Conservation (phyloP, 306 rosid genomes). For the Fragaria ananassa region DNA sequence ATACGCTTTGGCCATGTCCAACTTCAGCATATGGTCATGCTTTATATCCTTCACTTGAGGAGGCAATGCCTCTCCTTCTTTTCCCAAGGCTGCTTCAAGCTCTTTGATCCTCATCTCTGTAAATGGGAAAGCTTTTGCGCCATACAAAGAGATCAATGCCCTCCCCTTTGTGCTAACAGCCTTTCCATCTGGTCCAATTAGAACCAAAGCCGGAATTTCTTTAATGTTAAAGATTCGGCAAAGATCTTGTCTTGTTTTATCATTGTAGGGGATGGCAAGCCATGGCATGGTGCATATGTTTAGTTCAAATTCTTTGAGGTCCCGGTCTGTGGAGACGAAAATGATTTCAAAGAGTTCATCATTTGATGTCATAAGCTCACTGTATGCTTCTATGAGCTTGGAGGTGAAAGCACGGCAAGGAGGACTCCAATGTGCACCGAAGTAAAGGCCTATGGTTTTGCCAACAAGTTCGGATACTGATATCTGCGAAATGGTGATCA, state of each 20-base stretch:
- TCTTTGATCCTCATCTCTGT: conserved; percentile 61
- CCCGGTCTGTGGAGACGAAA: conserved; percentile 73
- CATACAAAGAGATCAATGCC: conserved; percentile 58
- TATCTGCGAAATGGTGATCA: conserved; percentile 37
- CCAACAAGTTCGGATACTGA: conserved; percentile 57
- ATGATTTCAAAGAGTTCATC: conserved; percentile 55
- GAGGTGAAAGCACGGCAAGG: conserved; percentile 66
- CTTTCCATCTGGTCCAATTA: conserved; percentile 76
- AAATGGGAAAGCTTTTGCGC: conserved; percentile 84
- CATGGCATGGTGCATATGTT: conserved; percentile 62
- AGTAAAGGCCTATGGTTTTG: conserved; percentile 74
- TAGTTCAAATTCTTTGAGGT: conserved; percentile 60
- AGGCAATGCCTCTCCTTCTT: conserved; percentile 83
- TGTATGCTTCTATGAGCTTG: conserved; percentile 66
- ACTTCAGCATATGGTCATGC: conserved; percentile 77
- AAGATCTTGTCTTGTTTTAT: conserved; percentile 67
- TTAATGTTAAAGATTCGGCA: conserved; percentile 66
- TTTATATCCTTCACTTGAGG: conserved; percentile 62
- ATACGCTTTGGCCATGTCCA: conserved; percentile 82
- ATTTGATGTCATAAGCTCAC: conserved; percentile 36
- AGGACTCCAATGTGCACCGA: conserved; percentile 86
- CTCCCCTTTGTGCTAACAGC: conserved; percentile 49
- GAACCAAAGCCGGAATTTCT: conserved; percentile 68
- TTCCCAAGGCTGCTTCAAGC: conserved; percentile 55
- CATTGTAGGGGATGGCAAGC: conserved; percentile 76